Base-by-base conservation (phyloP, 1,284 basidiomycete genomes). In the Rhodotorula sp. region DNA sequence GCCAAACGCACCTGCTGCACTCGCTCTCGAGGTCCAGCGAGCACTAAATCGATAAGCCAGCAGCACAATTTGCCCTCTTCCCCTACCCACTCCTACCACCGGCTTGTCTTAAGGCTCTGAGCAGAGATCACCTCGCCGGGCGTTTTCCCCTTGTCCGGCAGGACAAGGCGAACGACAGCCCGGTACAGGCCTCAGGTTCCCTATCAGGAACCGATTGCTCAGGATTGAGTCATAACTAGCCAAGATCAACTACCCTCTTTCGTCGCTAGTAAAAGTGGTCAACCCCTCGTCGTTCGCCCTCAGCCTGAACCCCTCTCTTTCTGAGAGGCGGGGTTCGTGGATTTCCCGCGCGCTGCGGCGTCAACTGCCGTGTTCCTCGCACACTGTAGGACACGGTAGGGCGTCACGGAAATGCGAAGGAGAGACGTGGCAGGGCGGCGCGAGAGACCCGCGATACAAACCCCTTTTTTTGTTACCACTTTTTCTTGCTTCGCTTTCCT, bases 101-200 rank as follows among this genome's bases (percentile, higher is more conserved):
- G 66, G 69, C 72, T 64, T 59, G 62, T 73, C 72, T 73, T 73
- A 73, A 73, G 72, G 72, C 72, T 73, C 68, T 64, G 61, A 58
- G 66, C 58, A 73, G 68, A 67, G 68, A 34, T 63, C 65, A 61
- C 60, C 59, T 31, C 31, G 61, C 21, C 48, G 31, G 23, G 29
- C 47, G n/a, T 48, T 34, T 43, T 26, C 26, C 43, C 12, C 26
- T 4, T 14, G 5, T 29, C 46, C 29, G 23, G 21, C 21, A 29
- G 31, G 23, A 20, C 54, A 16, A 16, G 26, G 63, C 15, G 23
- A 8, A 47, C 10, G 54, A 18, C 18, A 18, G 52, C 18, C 49
- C 20, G 18, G 46, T n/a, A 61, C 58, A 54, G 71, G 51, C 54
- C 71, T 70, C 68, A 52, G 46, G 34, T 70, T 65, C 72, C 61